Conservation (phyloP, 352 stramenopile species). For the Phytophthora litchii region DNA sequence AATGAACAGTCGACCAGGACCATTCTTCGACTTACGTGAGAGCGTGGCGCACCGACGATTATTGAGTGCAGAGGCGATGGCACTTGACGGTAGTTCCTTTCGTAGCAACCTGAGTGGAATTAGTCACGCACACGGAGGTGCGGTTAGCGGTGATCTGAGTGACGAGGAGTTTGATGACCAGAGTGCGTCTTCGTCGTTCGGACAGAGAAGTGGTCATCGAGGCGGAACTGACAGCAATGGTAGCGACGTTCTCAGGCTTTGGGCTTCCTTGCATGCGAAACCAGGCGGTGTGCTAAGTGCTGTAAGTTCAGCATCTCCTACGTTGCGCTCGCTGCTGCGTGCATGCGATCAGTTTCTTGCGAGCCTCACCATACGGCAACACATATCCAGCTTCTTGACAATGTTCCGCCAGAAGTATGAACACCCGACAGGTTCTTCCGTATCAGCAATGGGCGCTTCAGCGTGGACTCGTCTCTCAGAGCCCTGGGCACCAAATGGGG, state of each 20-base stretch:
- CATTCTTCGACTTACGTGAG: slow-evolving; percentile 54
- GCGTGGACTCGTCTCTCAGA: slow-evolving; percentile 42
- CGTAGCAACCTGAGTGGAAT: slow-evolving; percentile 31
- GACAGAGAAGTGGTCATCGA: slow-evolving; percentile 18
- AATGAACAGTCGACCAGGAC: slow-evolving; percentile 19
- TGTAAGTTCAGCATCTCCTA: slow-evolving; percentile 35
- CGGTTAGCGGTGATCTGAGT: slow-evolving; percentile 27
- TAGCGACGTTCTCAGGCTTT: slow-evolving; percentile 33
- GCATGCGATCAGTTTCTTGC: slow-evolving; percentile 56
- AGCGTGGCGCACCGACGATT: slow-evolving; percentile 58
- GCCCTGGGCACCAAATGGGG: slow-evolving; percentile 23
- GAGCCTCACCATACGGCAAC: slow-evolving; percentile 42
- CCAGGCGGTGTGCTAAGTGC: slow-evolving; percentile 40
- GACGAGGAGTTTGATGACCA: slow-evolving; percentile 44
- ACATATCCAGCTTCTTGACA: slow-evolving; percentile 47
- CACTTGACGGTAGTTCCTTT: slow-evolving; percentile 35
- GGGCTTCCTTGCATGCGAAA: slow-evolving; percentile 47
- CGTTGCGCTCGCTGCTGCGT: slow-evolving; percentile 42
- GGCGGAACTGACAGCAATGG: slow-evolving; percentile 18
- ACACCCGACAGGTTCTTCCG: slow-evolving; percentile 10
- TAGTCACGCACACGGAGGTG: slow-evolving; percentile 36
- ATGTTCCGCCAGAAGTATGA: slow-evolving; percentile 69
- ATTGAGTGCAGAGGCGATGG: slow-evolving; percentile 65
- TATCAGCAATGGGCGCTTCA: slow-evolving; percentile 21
- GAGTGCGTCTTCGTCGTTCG: slow-evolving; percentile 31